Conservation (phyloP, 2,329 filamentous ascomycete species). For the Sporothrix brunneoviolacea region DNA sequence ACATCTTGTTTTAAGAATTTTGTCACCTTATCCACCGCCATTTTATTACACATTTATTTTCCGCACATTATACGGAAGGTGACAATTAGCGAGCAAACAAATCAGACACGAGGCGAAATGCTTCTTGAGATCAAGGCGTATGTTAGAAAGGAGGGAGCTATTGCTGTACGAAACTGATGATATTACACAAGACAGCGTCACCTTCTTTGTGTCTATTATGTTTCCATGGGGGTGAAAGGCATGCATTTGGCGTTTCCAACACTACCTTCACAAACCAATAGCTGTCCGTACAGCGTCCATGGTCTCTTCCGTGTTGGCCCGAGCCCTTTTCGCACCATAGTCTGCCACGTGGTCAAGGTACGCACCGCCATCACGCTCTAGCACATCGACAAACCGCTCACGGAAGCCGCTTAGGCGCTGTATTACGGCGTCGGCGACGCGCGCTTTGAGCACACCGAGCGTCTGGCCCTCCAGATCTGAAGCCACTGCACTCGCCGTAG, state of each 20-base stretch:
- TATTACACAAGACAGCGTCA: too few relatives aligned
- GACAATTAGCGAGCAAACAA: too few relatives aligned
- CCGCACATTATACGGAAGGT: too few relatives aligned
- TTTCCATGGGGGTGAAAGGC: neutral
- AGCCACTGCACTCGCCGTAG: constrained; percentile 9
- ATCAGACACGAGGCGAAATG: neutral
- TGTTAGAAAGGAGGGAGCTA: too few relatives aligned
- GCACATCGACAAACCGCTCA: constrained; percentile 47
- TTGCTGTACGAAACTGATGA: too few relatives aligned
- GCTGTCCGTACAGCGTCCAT: constrained; percentile 48
- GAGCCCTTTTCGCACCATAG: constrained; percentile 55
- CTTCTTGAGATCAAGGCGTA: too few relatives aligned
- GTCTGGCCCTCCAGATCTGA: constrained; percentile 30
- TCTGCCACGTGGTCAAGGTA: constrained; percentile 47
- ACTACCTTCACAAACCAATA: constrained; percentile 39
- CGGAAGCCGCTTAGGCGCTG: constrained; percentile 47
- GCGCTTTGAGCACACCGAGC: constrained; percentile 57
- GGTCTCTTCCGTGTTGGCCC: constrained; percentile 50
- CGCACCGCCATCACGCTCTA: constrained; percentile 27
- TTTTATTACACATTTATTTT: too few relatives aligned
- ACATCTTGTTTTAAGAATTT: too few relatives aligned
- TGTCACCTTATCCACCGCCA: too few relatives aligned
- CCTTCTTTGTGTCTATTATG: neutral
- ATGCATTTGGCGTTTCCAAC: neutral
- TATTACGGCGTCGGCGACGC: constrained; percentile 53